Evolutionary conservation across 495 filamentous ascomycete species (phyloP).

Genomic region (Neurospora cerealis): DNA sequence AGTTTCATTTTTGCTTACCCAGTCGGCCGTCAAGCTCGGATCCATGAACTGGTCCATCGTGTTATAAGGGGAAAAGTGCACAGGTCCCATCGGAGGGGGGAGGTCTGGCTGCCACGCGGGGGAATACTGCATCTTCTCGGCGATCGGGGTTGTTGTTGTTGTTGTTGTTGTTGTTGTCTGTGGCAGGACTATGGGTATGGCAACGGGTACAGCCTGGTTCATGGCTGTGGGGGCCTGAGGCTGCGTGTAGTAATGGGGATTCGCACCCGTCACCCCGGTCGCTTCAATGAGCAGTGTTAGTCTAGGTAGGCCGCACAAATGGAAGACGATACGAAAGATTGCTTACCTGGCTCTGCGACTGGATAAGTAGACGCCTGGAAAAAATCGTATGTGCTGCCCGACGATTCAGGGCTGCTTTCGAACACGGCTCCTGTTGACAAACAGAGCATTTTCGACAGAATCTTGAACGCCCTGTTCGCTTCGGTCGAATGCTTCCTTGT

Average conservation of each 20-base stretch:
- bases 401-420: slow-evolving; percentile 12
- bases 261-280: background rate
- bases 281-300: background rate
- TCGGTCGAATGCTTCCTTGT: slow-evolving; percentile 9
- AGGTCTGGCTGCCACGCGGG: slow-evolving; percentile 1
- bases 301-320: background rate
- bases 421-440: slow-evolving; percentile 12
- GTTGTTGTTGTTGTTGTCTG: background rate
- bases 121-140: background rate
- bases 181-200: background rate
- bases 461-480: slow-evolving; percentile 19
- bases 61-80: slow-evolving; percentile 1
- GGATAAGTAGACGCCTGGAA: background rate
- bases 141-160: background rate
- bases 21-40: slow-evolving; percentile 9
- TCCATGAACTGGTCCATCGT: slow-evolving; percentile 7
- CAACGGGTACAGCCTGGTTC: background rate
- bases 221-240: background rate
- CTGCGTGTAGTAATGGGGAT: background rate
- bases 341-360: background rate
- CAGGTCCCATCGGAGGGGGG: background rate
- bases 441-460: slow-evolving; percentile 18
- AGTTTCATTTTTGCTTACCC: slow-evolving; percentile 10
- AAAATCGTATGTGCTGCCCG: background rate
- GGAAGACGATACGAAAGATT: background rate